These are phyloP conservation scores for Penicillium griseofulvum DNA, from an alignment of 2,329 filamentous ascomycete species.

Conservation along the genomic window DNA sequence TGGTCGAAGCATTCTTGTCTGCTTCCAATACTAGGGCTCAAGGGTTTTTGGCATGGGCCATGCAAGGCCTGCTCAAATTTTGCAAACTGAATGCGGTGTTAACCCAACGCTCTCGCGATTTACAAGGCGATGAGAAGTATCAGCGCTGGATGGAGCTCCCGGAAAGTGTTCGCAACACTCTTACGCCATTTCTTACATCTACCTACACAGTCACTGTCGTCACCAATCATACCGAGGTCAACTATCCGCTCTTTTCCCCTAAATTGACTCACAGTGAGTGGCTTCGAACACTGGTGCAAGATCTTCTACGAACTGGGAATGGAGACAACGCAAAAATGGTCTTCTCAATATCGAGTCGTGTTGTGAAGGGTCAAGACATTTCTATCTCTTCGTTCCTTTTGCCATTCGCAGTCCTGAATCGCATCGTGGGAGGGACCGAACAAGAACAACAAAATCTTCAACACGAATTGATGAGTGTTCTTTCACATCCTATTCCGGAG, in stretches of 20 bases:
- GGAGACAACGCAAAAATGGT: constrained; percentile 71
- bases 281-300: constrained; percentile 76
- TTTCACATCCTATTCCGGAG: constrained; percentile 61
- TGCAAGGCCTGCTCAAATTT: constrained; percentile 83
- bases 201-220: constrained; percentile 71
- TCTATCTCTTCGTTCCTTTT: constrained; percentile 84
- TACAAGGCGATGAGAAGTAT: constrained; percentile 61
- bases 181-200: constrained; percentile 86
- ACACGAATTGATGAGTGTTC: constrained; percentile 70
- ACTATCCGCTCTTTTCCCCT: constrained; percentile 75
- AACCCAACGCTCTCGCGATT: constrained; percentile 51
- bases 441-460: constrained; percentile 63
- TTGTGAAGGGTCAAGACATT: constrained; percentile 81
- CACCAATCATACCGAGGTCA: constrained; percentile 51
- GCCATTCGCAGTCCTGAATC: constrained; percentile 81
- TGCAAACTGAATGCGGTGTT: constrained; percentile 67
- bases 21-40: constrained; percentile 84
- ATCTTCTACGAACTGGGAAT: constrained; percentile 75
- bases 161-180: constrained; percentile 70
- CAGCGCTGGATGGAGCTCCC: constrained; percentile 76
- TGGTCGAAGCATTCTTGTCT: constrained; percentile 89
- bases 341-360: constrained; percentile 76
- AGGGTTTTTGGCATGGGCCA: constrained; percentile 87
- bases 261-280: constrained; percentile 72
- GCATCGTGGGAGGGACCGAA: constrained; percentile 70